phyloP scores from a whole-genome alignment of 2,329 filamentous ascomycete genomes.

The Sclerotinia subarctica region DNA sequence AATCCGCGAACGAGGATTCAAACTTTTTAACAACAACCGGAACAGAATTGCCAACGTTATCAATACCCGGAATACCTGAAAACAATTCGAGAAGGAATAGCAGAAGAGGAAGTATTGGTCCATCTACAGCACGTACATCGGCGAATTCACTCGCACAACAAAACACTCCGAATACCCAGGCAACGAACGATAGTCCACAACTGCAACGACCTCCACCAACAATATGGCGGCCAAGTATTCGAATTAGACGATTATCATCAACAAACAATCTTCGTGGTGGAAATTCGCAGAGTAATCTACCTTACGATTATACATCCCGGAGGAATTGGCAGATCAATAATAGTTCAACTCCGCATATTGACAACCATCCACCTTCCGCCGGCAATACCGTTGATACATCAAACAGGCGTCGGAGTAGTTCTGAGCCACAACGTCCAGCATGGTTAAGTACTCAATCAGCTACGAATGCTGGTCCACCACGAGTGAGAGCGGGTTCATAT shows the following conservation, averaged over 20 bases:
- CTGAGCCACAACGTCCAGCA: constrained; percentile 20
- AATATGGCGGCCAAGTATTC: constrained; percentile 30
- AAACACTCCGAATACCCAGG: background rate
- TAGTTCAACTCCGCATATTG: constrained; percentile 14
- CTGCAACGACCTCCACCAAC: constrained; percentile 8
- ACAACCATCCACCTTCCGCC: constrained; percentile 4
- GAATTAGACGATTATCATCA: constrained; percentile 27
- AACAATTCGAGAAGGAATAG: background rate
- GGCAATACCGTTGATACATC: background rate
- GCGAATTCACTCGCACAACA: constrained; percentile 9
- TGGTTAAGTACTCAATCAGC: constrained; percentile 1
- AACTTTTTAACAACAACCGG: constrained; percentile 12
- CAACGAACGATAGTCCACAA: background rate
- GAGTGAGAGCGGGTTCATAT: constrained; percentile 12
- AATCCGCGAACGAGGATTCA: constrained; percentile 6
- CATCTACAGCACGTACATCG: constrained; percentile 7
- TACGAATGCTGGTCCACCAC: background rate
- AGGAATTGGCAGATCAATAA: constrained; percentile 7
- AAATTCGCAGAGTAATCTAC: constrained; percentile 11
- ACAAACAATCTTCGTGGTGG: background rate
- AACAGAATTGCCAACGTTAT: constrained; percentile 5
- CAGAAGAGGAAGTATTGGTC: constrained; percentile 9
- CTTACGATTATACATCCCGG: background rate
- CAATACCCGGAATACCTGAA: background rate
- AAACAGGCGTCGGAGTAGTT: constrained; percentile 23